Base-by-base conservation (phyloP, 768 basidiomycete species). In the Pholiota conissans region DNA sequence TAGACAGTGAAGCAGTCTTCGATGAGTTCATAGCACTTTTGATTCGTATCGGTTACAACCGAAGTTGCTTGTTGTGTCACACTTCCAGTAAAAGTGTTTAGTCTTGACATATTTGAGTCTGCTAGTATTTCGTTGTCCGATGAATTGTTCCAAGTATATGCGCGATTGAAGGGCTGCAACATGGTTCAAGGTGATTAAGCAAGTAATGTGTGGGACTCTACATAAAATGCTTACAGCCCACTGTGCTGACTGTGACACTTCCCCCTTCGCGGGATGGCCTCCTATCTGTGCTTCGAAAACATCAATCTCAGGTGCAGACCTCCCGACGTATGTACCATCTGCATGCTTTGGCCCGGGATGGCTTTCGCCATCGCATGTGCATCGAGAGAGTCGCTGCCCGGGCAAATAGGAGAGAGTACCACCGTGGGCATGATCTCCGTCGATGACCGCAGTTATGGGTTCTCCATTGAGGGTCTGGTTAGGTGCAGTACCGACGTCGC, bases 231-330 rank as follows among this genome's bases (percentile, higher is more conserved):
- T 75, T 69, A 90, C 89, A 35, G 76, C 87, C 85, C 86, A 90
- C 67, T 96, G 93, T 3, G 81, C 86, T 42, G 90, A 93, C 70
- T 93, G 91, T 7, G 93, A 95, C 14, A 95, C 91, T 63, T 84
- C 76, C 20, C 74, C 82, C 0, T 50, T 67, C 10, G 74, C 68
- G 14, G 74, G 62, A 5, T 71, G 67, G 8, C 74, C 67, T 35
- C 63, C 55, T 58, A 86, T 86, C 72, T 87, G 85, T 9, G 93
- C 89, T 75, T 95, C 94, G 67, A 95, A 87, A 22, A 94, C 78
- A 76, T 96, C 94, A 42, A 96, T 94, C 71, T 96, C 94, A 2
- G 93, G 93, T 3, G 93, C 90, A 27, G 87, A 71, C 49, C 94
- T 83, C 13, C 93, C 94, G 22, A 89, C 84, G 65, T 84, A 95